A percentile compares a stretch with the other conserved stretches of the same genome.
Evolutionary conservation across 768 basidiomycete species (phyloP).

Genomic region (Phlebiopsis gigantea): DNA sequence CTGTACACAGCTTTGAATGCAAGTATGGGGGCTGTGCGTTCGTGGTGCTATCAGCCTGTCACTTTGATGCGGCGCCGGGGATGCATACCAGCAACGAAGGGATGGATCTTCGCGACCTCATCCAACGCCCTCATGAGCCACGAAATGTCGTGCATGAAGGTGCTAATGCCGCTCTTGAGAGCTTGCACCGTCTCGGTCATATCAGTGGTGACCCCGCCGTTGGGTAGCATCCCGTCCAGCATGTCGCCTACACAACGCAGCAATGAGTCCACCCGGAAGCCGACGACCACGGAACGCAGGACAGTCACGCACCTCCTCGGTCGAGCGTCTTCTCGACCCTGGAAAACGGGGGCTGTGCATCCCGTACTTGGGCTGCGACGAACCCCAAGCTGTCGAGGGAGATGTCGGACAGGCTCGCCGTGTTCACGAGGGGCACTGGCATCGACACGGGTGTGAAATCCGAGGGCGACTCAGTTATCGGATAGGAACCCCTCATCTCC

Average conservation of each 20-base stretch:
- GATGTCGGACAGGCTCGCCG: neutral
- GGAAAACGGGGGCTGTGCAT: neutral
- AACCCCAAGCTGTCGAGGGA: neutral
- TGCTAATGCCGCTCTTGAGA: constrained; percentile 16
- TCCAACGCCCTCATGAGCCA: constrained; percentile 20
- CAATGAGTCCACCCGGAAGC: neutral
- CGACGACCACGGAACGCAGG: neutral
- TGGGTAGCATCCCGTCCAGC: neutral
- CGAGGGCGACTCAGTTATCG: neutral
- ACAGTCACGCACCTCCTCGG: constrained; percentile 2
- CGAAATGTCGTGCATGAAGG: constrained; percentile 15
- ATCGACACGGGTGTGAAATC: neutral
- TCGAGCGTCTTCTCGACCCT: neutral
- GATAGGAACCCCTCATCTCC: neutral
- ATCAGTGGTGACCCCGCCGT: neutral
- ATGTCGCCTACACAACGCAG: neutral
- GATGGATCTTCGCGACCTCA: constrained; percentile 22
- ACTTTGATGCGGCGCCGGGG: neutral
- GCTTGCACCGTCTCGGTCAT: constrained; percentile 12
- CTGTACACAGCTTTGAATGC: constrained; percentile 45
- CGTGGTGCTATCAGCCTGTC: neutral
- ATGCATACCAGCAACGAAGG: constrained; percentile 17
- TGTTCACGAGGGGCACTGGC: neutral
- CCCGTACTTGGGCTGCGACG: neutral
- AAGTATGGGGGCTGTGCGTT: constrained; percentile 33